Conservation (phyloP, 768 basidiomycete genomes). For the Termitomyces titanicus region DNA sequence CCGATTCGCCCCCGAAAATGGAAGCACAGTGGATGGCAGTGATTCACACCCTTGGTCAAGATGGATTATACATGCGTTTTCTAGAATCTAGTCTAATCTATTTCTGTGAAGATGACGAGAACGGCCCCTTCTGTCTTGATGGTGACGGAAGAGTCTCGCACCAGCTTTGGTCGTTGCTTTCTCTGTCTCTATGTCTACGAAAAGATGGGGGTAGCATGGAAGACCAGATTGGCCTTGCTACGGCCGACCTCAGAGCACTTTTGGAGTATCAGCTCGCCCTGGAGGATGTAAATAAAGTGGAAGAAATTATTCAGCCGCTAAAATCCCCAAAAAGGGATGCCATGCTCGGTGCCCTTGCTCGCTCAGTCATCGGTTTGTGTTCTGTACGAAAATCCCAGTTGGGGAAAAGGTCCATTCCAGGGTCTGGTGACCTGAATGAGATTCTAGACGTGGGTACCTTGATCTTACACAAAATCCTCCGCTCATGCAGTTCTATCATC, state of each 20-base stretch:
- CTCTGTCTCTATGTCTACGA: conserved; percentile 21
- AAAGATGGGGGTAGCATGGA: not conserved
- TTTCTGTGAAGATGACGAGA: not conserved
- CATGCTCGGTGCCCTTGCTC: conserved; percentile 12
- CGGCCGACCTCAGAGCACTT: conserved; percentile 8
- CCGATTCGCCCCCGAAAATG: not conserved
- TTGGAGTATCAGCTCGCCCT: conserved; percentile 14
- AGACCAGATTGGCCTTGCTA: not conserved
- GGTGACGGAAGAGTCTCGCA: conserved; percentile 50
- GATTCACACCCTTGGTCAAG: not conserved
- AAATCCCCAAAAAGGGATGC: not conserved
- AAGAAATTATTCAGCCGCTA: not conserved
- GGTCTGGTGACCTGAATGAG: conserved; percentile 27
- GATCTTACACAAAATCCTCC: not conserved
- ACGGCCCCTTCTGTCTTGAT: conserved; percentile 33
- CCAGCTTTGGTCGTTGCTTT: conserved; percentile 44
- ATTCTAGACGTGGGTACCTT: conserved; percentile 31
- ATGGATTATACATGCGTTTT: conserved; percentile 10
- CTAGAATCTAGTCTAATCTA: conserved; percentile 19
- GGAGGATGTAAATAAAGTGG: conserved; percentile 6
- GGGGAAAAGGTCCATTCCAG: conserved; percentile 21
- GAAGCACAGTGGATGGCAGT: conserved; percentile 9
- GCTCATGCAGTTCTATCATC: conserved; percentile 1
- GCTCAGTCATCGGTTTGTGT: conserved; percentile 28
- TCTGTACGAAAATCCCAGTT: conserved; percentile 23